Conservation (phyloP, 441 rosid genomes). For the Mallotus japonicus region DNA sequence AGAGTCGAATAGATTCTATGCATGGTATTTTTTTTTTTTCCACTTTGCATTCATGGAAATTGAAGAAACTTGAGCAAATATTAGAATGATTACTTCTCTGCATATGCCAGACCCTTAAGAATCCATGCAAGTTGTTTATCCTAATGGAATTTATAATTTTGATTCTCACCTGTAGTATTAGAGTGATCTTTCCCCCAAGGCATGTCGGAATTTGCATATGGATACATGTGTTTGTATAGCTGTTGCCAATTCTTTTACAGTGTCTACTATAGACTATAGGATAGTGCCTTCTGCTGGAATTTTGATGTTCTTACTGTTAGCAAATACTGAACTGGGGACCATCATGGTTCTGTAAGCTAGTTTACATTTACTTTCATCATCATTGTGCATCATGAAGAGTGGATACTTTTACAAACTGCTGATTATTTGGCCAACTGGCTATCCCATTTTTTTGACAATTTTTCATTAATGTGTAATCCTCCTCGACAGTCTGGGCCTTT, state of each 20-base stretch:
- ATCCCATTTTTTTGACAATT: not conserved
- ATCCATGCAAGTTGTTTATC: not conserved
- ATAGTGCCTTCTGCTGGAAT: not conserved
- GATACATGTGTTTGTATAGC: not conserved
- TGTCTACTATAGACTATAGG: not conserved
- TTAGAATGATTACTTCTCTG: not conserved
- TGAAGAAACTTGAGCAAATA: not conserved
- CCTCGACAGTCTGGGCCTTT: slow-evolving; percentile 8
- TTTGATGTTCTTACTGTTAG: not conserved
- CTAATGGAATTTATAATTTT: not conserved
- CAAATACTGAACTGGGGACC: not conserved
- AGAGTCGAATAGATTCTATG: slow-evolving; percentile 53
- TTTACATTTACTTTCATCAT: not conserved
- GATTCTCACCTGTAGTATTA: not conserved
- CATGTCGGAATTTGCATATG: not conserved
- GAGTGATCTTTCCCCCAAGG: not conserved
- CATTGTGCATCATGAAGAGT: not conserved
- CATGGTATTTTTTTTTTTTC: slow-evolving; percentile 54
- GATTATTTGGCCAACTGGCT: slow-evolving; percentile 3
- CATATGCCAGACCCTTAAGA: not conserved
- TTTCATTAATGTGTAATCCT: not conserved
- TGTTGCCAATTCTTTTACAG: not conserved
- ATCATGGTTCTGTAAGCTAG: not conserved
- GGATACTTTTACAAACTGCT: not conserved
- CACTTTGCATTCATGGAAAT: slow-evolving; percentile 11